These are phyloP conservation scores for Porodaedalea pini DNA, from an alignment of 1,284 basidiomycete genomes.

Conservation along the genomic window DNA sequence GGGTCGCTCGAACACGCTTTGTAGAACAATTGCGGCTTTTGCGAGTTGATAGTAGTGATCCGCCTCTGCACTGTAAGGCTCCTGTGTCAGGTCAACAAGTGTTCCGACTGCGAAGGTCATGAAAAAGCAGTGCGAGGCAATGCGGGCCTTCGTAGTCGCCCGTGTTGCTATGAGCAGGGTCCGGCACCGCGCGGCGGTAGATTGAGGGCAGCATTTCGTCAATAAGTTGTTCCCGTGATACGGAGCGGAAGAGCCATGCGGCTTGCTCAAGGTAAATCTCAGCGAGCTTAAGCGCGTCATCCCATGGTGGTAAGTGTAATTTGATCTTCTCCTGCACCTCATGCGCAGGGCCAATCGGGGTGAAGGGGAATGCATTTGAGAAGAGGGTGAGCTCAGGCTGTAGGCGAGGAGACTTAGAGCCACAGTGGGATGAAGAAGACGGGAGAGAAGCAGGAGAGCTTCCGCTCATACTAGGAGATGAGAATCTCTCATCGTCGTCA, in stretches of 20 bases:
- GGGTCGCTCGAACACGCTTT: constrained; percentile 20
- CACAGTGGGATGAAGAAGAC: constrained; percentile 3
- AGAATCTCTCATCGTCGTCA: constrained; percentile 10
- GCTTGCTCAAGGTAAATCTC: constrained; percentile 17
- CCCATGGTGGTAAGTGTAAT: constrained; percentile 14
- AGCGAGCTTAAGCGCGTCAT: constrained; percentile 10
- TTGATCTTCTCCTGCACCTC: constrained; percentile 14
- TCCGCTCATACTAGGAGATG: constrained; percentile 5
- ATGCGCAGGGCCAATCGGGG: constrained; percentile 12
- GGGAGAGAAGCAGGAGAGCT: constrained; percentile 3
- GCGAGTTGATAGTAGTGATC: constrained; percentile 28
- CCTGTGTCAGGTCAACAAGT: constrained; percentile 24
- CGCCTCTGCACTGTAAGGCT: constrained; percentile 25
- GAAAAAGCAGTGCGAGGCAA: constrained; percentile 22
- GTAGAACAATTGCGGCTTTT: constrained; percentile 24
- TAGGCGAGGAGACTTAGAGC: constrained; percentile 16
- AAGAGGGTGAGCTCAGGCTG: constrained; percentile 13
- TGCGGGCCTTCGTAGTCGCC: constrained; percentile 15
- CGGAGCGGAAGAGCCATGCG: constrained; percentile 19
- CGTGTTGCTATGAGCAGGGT: constrained; percentile 1
- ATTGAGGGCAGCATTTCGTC: constrained; percentile 21
- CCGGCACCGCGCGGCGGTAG: constrained; percentile 4
- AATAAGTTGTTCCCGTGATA: constrained; percentile 12
- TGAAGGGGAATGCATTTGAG: constrained; percentile 20
- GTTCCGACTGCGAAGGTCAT: constrained; percentile 25